Base-by-base conservation (phyloP, 192 early-diverging fungal genomes). In the Martensiomyces pterosporus region DNA sequence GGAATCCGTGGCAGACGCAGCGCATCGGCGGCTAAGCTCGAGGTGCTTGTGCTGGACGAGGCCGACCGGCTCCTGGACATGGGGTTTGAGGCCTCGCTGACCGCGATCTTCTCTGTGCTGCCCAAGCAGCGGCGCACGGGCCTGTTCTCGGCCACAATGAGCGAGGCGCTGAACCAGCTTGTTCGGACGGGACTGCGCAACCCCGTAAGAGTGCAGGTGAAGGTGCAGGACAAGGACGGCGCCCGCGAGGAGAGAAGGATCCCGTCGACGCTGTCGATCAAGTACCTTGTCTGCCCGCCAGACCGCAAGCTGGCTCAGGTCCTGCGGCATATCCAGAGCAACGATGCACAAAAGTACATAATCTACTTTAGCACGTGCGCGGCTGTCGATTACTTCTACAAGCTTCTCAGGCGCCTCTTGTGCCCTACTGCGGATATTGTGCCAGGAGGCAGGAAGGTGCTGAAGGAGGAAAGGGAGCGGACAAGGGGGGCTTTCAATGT, bases 111-210 rank as follows among this genome's bases (percentile, higher is more conserved):
- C 25, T 61, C 78, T 0, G 56, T 79, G 3, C 65, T 99, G 18
- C 96, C 96, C 1, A 93, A 92, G 53, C 94, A 97, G 58, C 85
- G 96, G 3, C 80, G 94, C 25, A 99, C 96, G 0, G 92, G 94
- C 5, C 75, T 99, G 27, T 99, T 96, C 43, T 95, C 92, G 1
- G 96, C 96, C 0, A 99, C 96, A 3, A 92, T 99, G 90, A 88
- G 84, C 27, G 94, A 97, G 54, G 91, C 83, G 0, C 46, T 99
- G 27, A 65, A 69, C 13, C 84, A 93, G 45, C 64, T 99, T 22
- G 85, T 95, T 2, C 74, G 84, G 16, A 84, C 89, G 0, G 96
- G 96, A 15, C 68, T 99, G 17, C 79, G 94, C 43, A 96, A 99
- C 52, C 94, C 94, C 1, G 92, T 89, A 2, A 79, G 81, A 21